Evolutionary conservation across 495 filamentous ascomycete species (phyloP), one percentile per base, ranked within the genome.

Genomic region (Cercophora newfieldiana): DNA sequence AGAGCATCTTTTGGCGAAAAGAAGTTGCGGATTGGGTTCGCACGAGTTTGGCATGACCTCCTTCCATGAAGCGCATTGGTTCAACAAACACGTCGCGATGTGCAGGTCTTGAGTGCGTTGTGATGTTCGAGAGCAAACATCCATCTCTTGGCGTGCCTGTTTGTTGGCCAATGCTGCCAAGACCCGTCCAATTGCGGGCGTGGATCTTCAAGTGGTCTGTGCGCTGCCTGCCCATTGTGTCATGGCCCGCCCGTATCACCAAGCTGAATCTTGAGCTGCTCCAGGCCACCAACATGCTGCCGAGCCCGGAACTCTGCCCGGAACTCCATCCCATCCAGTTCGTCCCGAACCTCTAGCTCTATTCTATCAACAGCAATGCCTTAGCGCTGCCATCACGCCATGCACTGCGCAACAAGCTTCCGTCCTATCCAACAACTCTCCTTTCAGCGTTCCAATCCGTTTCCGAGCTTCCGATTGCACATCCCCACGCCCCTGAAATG

Each of bases 301-400:
- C 51, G 51, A 55, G 21, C 51, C 37, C 18, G 4, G 37, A n/a
- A n/a, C n/a, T n/a, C n/a, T n/a, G 14, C 51, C 51, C 1, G 26
- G 21, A 5, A 1, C 19, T 53, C 51, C 25, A n/a, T 24, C 7
- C 51, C 21, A 26, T 26, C 21, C n/a, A 8, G 47, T 62, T 55
- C 59, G 50, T 26, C 22, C 30, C 44, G 44, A 25, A 31, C 54
- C 48, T 54, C 18, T 44, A 44, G 12, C 25, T 24, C 33, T 29
- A 22, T 60, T 37, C 24, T 55, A 12, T 33, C 64, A 24, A 61
- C 55, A 33, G 57, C 22, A 44, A 67, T 61, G 64, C 60, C 64
- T 28, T 48, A 63, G 61, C 37, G 25, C 18, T 29, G 16, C 16
- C 19, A 21, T 31, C 63, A 28, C 53, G n/a, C 26, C 22, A 63